Evolutionary conservation across 176 grass and related monocot genomes (phyloP).

Genomic region (Eremochloa ophiuroides): DNA sequence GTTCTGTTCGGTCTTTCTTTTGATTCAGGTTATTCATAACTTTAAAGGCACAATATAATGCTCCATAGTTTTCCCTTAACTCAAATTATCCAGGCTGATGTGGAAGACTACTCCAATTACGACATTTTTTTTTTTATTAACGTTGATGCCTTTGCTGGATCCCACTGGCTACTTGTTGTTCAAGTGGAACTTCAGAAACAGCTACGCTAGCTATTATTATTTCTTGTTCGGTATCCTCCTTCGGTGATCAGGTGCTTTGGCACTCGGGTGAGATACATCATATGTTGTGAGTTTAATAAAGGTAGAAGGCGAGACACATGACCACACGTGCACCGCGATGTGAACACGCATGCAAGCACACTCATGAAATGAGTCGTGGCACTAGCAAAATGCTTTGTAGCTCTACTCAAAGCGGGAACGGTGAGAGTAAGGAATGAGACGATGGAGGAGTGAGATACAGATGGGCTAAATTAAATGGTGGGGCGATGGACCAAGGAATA

Average conservation of each 20-base stretch:
- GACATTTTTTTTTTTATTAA: conserved; percentile 87
- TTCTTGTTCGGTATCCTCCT: conserved; percentile 95
- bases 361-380: no score
- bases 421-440: no score
- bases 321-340: no score
- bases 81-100: conserved; percentile 63
- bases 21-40: neutral
- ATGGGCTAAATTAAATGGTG: no score
- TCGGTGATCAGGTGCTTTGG: conserved; percentile 92
- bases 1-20: conserved; percentile 16
- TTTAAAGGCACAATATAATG: no score
- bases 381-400: no score
- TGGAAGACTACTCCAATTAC: conserved; percentile 97
- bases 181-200: conserved; percentile 73
- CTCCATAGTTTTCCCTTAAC: neutral
- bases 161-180: conserved; percentile 74
- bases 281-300: no score
- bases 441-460: no score
- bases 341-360: no score
- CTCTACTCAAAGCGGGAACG: no score
- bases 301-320: no score
- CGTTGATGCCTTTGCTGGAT: conserved; percentile 86
- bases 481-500: no score
- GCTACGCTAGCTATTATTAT: conserved; percentile 61
- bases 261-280: conserved; percentile 75